Percentiles rank a stretch among this genome's conserved stretches.
Conservation (phyloP, 2,329 filamentous ascomycete genomes). For the Penicillium polonicum region DNA sequence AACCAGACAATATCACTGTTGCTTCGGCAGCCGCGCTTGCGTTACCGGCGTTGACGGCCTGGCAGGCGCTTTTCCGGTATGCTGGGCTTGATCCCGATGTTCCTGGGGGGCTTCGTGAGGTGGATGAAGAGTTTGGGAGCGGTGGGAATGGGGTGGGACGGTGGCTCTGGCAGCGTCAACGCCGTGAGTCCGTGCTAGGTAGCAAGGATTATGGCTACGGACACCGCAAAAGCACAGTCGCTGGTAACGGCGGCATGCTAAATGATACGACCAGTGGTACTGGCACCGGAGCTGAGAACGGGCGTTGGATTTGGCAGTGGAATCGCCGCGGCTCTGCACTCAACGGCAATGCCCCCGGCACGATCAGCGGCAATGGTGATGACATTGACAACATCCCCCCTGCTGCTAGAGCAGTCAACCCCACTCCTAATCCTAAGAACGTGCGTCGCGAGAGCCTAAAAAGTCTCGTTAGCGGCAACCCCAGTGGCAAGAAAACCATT, state of each 20-base stretch:
- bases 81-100: conserved; percentile 33
- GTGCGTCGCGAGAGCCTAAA: conserved; percentile 5
- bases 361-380: neutral
- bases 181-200: conserved; percentile 2
- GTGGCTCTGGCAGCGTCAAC: conserved; percentile 7
- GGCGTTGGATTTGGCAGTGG: conserved; percentile 13
- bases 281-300: conserved; percentile 2
- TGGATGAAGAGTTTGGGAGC: neutral
- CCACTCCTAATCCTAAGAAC: neutral
- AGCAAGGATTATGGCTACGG: conserved; percentile 6
- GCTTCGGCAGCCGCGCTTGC: conserved; percentile 40
- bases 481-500: neutral
- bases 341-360: neutral
- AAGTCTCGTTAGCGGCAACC: conserved; percentile 5
- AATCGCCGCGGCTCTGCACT: neutral
- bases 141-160: conserved; percentile 1
- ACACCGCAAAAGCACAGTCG: conserved; percentile 3
- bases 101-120: conserved; percentile 1
- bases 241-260: neutral
- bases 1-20: conserved; percentile 38
- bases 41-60: conserved; percentile 41
- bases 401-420: neutral
- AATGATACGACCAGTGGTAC: conserved; percentile 6
- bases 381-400: neutral
- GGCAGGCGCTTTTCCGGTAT: conserved; percentile 43